phyloP scores from a whole-genome alignment of 108 stramenopile species.

The Aureococcus anophagefferens region DNA sequence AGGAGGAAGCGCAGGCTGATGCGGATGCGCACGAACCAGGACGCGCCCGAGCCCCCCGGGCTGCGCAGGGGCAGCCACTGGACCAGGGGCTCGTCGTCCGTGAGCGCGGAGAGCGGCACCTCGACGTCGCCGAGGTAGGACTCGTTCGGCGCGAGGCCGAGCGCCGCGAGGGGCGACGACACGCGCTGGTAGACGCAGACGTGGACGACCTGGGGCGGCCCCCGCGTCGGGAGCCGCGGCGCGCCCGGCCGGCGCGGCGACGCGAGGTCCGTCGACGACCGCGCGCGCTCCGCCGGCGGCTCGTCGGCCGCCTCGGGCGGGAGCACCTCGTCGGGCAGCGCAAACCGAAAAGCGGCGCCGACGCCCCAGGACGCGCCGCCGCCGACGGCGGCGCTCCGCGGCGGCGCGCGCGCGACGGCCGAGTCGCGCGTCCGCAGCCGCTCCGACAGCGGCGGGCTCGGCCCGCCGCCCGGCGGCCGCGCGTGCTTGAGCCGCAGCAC shows the following conservation, averaged over 20 bases:
- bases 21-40: background rate
- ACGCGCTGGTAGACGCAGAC: background rate
- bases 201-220: background rate
- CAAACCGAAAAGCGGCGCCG: background rate
- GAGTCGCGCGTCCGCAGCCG: background rate
- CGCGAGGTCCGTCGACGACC: no score
- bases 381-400: background rate
- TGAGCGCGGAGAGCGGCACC: background rate
- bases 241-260: no score
- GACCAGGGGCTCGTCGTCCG: background rate
- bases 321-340: background rate
- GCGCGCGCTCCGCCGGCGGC: no score
- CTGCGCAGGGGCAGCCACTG: background rate
- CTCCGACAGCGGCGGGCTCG: background rate
- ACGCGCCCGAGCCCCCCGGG: background rate
- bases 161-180: background rate
- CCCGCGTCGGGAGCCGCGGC: background rate
- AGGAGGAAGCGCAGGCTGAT: background rate
- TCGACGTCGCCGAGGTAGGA: background rate
- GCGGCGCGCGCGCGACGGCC: background rate
- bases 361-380: background rate
- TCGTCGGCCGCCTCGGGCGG: background rate
- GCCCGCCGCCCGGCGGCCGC: background rate
- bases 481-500: background rate
- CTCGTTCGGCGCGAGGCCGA: background rate